These are phyloP conservation scores for Clarkia xantiana DNA, from an alignment of 345 rosid genomes.

Conservation along the genomic window DNA sequence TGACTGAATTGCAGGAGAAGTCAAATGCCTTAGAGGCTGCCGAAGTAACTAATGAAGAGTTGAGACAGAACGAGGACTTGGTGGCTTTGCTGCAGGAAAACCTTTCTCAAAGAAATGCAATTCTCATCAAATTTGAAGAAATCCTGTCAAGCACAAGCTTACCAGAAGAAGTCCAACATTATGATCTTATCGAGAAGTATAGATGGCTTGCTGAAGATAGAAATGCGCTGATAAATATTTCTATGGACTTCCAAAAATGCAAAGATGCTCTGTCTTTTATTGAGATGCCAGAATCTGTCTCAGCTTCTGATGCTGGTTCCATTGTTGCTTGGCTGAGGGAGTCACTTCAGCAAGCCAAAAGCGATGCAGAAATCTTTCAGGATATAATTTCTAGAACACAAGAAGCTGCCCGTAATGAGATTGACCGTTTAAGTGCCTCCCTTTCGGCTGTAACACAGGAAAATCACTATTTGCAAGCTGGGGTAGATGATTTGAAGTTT, in stretches of 20 bases:
- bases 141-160: conserved; percentile 28
- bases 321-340: conserved; percentile 55
- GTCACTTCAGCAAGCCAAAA: conserved; percentile 38
- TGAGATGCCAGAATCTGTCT: conserved; percentile 47
- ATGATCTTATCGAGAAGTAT: conserved; percentile 37
- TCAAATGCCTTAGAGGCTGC: conserved; percentile 42
- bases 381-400: conserved; percentile 29
- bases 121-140: conserved; percentile 44
- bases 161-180: conserved; percentile 42
- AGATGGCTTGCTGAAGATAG: conserved; percentile 63
- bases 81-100: conserved; percentile 53
- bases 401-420: conserved; percentile 30
- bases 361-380: conserved; percentile 32
- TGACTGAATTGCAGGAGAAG: conserved; percentile 49
- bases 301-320: conserved; percentile 42
- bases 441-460: conserved; percentile 50
- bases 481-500: conserved; percentile 25
- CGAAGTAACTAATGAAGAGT: conserved; percentile 38
- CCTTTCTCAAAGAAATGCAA: conserved; percentile 28
- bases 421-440: conserved; percentile 40
- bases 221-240: conserved; percentile 29
- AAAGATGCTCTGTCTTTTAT: conserved; percentile 37
- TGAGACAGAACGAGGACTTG: conserved; percentile 34
- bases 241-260: conserved; percentile 39
- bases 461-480: conserved; percentile 36